Conservation (phyloP, 1,284 basidiomycete genomes). For the Melanopsichium pennsylvanicum region DNA sequence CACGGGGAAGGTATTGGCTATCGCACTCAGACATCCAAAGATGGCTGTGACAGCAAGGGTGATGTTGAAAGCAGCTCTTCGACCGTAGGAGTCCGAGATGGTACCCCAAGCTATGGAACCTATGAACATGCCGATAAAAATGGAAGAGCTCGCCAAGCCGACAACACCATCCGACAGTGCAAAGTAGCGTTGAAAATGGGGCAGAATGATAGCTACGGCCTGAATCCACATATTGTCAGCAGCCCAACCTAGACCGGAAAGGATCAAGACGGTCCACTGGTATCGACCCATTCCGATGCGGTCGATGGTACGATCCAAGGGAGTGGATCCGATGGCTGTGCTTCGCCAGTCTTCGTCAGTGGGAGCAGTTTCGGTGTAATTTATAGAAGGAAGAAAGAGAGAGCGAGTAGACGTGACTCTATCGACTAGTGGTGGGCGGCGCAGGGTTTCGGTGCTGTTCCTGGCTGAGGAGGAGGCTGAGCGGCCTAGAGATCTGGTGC, state of each 20-base stretch:
- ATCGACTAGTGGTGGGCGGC: slow-evolving; percentile 32
- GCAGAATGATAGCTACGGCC: slow-evolving; percentile 82
- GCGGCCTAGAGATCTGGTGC: slow-evolving; percentile 24
- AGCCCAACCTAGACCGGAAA: slow-evolving; percentile 59
- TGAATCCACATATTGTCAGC: slow-evolving; percentile 66
- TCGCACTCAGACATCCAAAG: slow-evolving; percentile 84
- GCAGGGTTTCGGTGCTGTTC: slow-evolving; percentile 14
- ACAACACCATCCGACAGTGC: slow-evolving; percentile 76
- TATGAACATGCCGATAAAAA: slow-evolving; percentile 95
- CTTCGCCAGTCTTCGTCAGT: slow-evolving; percentile 36
- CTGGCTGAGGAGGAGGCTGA: slow-evolving; percentile 15
- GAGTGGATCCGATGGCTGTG: slow-evolving; percentile 37
- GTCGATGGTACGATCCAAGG: slow-evolving; percentile 75
- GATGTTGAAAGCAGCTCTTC: slow-evolving; percentile 86
- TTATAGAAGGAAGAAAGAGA: slow-evolving; percentile 24
- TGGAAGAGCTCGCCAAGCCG: slow-evolving; percentile 78
- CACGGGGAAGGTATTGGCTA: slow-evolving; percentile 76
- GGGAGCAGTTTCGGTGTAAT: slow-evolving; percentile 11
- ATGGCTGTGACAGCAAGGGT: slow-evolving; percentile 88
- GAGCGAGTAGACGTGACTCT: slow-evolving; percentile 26
- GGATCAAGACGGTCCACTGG: slow-evolving; percentile 55
- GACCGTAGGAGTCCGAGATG: slow-evolving; percentile 71
- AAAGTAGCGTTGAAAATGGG: slow-evolving; percentile 79
- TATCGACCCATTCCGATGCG: slow-evolving; percentile 82
- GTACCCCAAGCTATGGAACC: slow-evolving; percentile 74